Evolutionary conservation across 169 alveolate species (phyloP).

Genomic region (Plasmodium vinckei): DNA sequence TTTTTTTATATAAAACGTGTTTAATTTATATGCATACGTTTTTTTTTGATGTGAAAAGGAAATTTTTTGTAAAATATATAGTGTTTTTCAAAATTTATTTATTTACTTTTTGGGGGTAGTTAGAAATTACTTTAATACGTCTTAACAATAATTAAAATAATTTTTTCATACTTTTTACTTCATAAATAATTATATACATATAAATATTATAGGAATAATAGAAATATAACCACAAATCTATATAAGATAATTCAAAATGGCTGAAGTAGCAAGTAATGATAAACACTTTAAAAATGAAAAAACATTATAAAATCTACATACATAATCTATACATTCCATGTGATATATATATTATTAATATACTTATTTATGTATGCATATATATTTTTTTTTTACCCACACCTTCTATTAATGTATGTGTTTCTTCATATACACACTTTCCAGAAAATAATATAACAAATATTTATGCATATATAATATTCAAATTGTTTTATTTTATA

Average conservation of each 20-base stretch:
- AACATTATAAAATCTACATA: slow-evolving; percentile 6
- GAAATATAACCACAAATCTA: not conserved
- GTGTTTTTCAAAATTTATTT: no score
- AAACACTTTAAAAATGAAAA: not conserved
- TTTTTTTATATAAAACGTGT: no score
- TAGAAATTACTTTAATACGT: no score
- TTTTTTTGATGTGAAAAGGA: no score
- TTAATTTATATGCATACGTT: no score
- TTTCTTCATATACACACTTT: no score
- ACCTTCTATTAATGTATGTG: not conserved
- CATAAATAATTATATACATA: not conserved
- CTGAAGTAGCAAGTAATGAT: slow-evolving; percentile 75
- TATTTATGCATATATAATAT: no score
- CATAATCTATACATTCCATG: not conserved
- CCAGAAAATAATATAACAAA: no score
- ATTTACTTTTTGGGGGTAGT: no score
- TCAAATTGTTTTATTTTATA: no score
- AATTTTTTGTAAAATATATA: no score
- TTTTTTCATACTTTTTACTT: not conserved
- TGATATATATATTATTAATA: not conserved
- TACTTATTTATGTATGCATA: not conserved
- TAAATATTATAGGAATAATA: not conserved
- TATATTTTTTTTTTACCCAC: not conserved
- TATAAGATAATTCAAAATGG: slow-evolving; percentile 37
- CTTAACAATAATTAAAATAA: no score